phyloP scores from a whole-genome alignment of 1,139 yeast species.

The Hyphopichia khmerensis region DNA sequence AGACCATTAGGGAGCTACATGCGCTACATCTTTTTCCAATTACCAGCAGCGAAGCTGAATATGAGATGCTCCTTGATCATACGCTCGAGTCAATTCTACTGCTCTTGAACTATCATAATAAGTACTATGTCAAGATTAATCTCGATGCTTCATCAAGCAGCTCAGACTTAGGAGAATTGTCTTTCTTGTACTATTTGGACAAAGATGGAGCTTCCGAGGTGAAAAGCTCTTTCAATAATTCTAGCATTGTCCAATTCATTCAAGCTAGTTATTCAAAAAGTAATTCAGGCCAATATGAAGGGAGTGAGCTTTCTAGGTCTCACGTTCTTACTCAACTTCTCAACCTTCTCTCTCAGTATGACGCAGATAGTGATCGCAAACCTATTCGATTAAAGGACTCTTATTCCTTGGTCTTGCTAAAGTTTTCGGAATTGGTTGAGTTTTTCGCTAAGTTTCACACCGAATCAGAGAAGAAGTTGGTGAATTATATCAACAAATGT shows the following conservation, averaged over 20 bases:
- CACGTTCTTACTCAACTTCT: slow-evolving; percentile 10
- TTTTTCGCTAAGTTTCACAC: slow-evolving; percentile 18
- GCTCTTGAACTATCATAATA: slow-evolving; percentile 16
- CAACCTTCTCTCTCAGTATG: slow-evolving; percentile 10
- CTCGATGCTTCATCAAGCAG: slow-evolving; percentile 8
- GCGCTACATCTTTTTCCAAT: slow-evolving; percentile 14
- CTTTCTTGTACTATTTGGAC: slow-evolving; percentile 7
- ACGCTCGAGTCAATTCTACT: slow-evolving; percentile 14
- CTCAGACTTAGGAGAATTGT: slow-evolving; percentile 7
- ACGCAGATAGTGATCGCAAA: slow-evolving; percentile 11
- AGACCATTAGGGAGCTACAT: slow-evolving; percentile 22
- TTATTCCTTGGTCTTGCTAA: slow-evolving; percentile 17
- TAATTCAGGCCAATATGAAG: not conserved
- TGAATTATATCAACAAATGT: slow-evolving; percentile 20
- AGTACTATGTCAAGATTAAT: slow-evolving; percentile 10
- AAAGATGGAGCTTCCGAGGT: slow-evolving; percentile 1
- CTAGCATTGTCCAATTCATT: slow-evolving; percentile 15
- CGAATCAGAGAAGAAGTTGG: slow-evolving; percentile 20
- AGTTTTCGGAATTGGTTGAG: slow-evolving; percentile 20
- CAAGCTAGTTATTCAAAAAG: slow-evolving; percentile 8
- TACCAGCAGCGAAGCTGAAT: slow-evolving; percentile 9
- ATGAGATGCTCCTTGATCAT: slow-evolving; percentile 15
- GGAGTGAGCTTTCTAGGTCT: not conserved
- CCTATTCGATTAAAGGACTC: slow-evolving; percentile 20
- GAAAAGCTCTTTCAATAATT: slow-evolving; percentile 3